Percentiles rank a stretch among this genome's conserved stretches.
Conservation (phyloP, 2,329 filamentous ascomycete species). For the Ilyonectria sp. region DNA sequence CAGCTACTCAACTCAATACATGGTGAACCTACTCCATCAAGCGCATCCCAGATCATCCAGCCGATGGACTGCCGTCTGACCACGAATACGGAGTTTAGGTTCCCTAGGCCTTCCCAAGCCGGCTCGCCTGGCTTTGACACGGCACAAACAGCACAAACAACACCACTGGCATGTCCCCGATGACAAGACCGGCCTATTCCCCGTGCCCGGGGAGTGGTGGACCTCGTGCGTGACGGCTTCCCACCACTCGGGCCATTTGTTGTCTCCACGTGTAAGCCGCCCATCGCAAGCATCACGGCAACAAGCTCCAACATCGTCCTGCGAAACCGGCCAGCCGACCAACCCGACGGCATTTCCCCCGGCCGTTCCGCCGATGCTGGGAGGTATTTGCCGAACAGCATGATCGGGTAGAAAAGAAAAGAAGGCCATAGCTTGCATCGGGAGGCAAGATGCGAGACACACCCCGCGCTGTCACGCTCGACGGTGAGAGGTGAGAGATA, state of each 20-base stretch:
- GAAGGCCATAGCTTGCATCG: neutral
- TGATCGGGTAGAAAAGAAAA: neutral
- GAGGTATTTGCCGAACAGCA: neutral
- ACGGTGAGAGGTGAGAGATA: constrained; percentile 48
- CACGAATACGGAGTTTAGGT: constrained; percentile 6
- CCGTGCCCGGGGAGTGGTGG: neutral
- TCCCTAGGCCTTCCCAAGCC: neutral
- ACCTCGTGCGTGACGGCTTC: neutral
- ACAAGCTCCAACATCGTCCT: neutral
- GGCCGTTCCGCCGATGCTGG: constrained; percentile 16
- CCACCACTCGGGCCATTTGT: constrained; percentile 25
- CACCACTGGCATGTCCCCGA: neutral
- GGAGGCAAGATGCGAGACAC: constrained; percentile 21
- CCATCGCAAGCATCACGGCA: neutral
- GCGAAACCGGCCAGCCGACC: constrained; percentile 5
- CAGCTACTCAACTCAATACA: neutral
- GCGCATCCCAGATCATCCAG: neutral
- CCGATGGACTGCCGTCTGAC: neutral
- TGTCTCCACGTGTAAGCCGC: constrained; percentile 28
- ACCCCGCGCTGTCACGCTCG: constrained; percentile 30
- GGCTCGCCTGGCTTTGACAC: neutral
- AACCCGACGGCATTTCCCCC: constrained; percentile 4
- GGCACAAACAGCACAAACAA: neutral
- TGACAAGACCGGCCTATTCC: constrained; percentile 15
- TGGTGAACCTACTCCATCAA: neutral